These are phyloP conservation scores for Harrya chromipes DNA, from an alignment of 768 basidiomycete genomes.

Conservation along the genomic window DNA sequence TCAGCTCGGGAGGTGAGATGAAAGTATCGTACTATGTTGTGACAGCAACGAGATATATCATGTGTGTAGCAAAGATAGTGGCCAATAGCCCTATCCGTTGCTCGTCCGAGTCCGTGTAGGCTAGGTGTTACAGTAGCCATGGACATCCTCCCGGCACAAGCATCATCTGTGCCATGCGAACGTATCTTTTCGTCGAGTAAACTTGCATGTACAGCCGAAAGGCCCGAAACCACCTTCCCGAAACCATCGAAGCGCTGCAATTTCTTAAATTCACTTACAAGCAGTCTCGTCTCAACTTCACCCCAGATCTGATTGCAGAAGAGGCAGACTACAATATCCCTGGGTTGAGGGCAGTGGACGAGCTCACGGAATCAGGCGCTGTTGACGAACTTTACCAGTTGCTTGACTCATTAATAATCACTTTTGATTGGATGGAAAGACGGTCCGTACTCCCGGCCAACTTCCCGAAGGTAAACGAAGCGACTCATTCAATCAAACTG, in stretches of 20 bases:
- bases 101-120: too few species aligned
- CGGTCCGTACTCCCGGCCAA: not conserved
- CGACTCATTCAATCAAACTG: not conserved
- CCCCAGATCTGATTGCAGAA: not conserved
- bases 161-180: constrained; percentile 34
- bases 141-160: constrained; percentile 33
- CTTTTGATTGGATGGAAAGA: not conserved
- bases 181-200: constrained; percentile 17
- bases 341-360: not conserved
- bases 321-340: not conserved
- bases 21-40: too few species aligned
- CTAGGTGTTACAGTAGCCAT: too few species aligned
- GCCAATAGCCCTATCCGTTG: constrained; percentile 26
- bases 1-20: too few species aligned
- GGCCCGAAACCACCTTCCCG: constrained; percentile 2
- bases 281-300: constrained; percentile 5
- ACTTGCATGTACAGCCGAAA: not conserved
- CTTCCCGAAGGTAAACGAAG: not conserved
- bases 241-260: constrained; percentile 14
- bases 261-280: constrained; percentile 30
- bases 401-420: too few species aligned
- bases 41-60: too few species aligned
- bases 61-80: too few species aligned
- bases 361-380: not conserved
- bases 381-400: not conserved